Evolutionary conservation across 345 rosid species (phyloP), one percentile per base, ranked within the genome.

Genomic region (Citrus inodora): DNA sequence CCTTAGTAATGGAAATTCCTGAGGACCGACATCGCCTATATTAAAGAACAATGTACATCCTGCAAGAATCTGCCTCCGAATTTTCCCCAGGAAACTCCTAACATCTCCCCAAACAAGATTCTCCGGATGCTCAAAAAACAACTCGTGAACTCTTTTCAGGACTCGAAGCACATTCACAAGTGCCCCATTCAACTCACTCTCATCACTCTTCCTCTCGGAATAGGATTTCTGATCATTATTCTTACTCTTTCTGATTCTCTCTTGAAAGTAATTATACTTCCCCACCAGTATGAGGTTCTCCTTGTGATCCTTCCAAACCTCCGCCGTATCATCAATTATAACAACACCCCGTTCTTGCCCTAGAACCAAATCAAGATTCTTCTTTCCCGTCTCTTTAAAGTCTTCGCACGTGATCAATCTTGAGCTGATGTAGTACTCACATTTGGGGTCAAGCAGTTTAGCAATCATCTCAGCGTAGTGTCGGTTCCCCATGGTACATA

Each of bases 401-500:
- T 56, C 71, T 33, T 74, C 75, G 2, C 75, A 69, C 6, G 78
- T 22, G 63, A 80, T 74, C 25, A 80, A 21, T 17, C 75, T 42
- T 5, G 63, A 51, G 3, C 59, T 71, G 19, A 30, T 40, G 13
- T 37, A 59, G 67, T 77, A 67, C 53, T 70, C 68, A 3, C 63
- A 32, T 17, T 69, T 35, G 7, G 71, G 82, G 28, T 80, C 79
- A 35, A 80, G 71, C 63, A 80, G 53, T 42, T 46, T 11, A 17
- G 53, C 76, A 1, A 75, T n/a, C 56, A 28, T 14, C 21, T 40
- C 6, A 4, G 51, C 79, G 65, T 80, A 75, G 7, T 0, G 6
- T 66, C 79, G 58, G 24, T 19, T 11, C 30, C 79, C 83, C 83
- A 72, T 81, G 5, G 86, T 74, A 66, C 55, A 77, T 9, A 78